A percentile compares a stretch with the other conserved stretches of the same genome.
phyloP scores from a whole-genome alignment of 257 asterid species.

The Nicotiana obtusifolia region DNA sequence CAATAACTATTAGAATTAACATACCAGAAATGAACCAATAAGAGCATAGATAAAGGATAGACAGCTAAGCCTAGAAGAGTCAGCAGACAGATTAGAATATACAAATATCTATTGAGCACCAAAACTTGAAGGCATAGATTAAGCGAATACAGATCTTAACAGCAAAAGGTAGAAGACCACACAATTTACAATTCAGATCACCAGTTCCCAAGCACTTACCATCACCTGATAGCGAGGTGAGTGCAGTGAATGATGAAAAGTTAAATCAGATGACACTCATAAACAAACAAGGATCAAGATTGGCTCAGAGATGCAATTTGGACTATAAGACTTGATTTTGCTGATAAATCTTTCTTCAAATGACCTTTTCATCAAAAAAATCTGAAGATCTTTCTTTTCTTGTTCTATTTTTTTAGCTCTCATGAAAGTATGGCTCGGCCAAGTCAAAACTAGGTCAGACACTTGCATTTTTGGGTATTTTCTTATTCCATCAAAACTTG shows the following conservation, averaged over 20 bases:
- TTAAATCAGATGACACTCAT: not conserved
- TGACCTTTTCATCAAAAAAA: not conserved
- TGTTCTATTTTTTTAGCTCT: not conserved
- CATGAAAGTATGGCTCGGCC: not conserved
- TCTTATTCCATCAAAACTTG: not conserved
- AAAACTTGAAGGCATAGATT: no score
- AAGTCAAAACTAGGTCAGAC: not conserved
- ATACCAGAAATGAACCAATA: not conserved
- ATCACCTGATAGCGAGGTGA: not conserved
- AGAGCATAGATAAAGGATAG: not conserved
- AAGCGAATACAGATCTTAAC: no score
- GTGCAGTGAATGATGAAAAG: not conserved
- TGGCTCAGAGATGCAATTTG: not conserved
- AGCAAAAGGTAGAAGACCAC: not conserved
- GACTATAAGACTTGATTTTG: not conserved
- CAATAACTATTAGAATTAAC: slow-evolving; percentile 11
- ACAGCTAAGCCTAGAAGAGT: not conserved
- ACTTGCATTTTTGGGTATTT: not conserved
- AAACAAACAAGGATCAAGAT: not conserved
- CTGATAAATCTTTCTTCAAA: not conserved
- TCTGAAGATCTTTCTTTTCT: not conserved
- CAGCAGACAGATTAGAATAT: not conserved
- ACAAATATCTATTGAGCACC: not conserved
- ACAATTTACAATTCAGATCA: not conserved
- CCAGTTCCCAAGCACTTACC: not conserved